phyloP scores from a whole-genome alignment of 2,329 filamentous ascomycete species.

The Coniochaeta sp. region DNA sequence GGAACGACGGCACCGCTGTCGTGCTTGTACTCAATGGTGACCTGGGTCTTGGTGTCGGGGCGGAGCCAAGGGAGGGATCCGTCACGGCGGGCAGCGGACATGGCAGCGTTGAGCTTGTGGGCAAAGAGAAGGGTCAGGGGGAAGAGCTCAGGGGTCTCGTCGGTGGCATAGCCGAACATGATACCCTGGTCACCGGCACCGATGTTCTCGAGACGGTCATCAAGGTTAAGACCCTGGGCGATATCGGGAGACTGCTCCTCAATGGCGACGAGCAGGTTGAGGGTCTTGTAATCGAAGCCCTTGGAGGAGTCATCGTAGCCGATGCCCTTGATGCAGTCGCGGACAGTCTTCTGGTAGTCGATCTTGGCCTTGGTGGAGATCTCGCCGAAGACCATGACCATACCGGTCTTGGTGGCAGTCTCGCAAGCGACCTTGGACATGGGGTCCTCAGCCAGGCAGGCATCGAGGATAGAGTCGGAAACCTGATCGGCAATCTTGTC shows the following conservation, averaged over 20 bases:
- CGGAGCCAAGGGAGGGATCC: slow-evolving; percentile 88
- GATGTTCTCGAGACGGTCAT: slow-evolving; percentile 93
- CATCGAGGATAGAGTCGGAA: slow-evolving; percentile 97
- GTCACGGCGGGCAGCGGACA: slow-evolving; percentile 82
- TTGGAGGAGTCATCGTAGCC: slow-evolving; percentile 96
- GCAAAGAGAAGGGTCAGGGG: slow-evolving; percentile 89
- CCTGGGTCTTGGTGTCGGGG: slow-evolving; percentile 99
- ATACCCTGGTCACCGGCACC: slow-evolving; percentile 99
- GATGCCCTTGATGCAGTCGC: slow-evolving; percentile 93
- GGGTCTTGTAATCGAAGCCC: slow-evolving; percentile 99
- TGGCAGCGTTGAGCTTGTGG: slow-evolving; percentile 94
- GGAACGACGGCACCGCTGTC: slow-evolving; percentile 91
- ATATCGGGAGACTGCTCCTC: slow-evolving; percentile 99
- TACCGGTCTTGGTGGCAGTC: slow-evolving; percentile 98
- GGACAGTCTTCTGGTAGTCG: slow-evolving; percentile 98
- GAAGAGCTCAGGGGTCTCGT: slow-evolving; percentile 96
- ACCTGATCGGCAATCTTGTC: slow-evolving; percentile 99
- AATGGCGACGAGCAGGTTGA: slow-evolving; percentile 96
- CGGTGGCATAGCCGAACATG: slow-evolving; percentile 99
- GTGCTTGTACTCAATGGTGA: slow-evolving; percentile 97
- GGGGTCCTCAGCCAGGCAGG: slow-evolving; percentile 88
- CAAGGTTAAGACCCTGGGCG: slow-evolving; percentile 97
- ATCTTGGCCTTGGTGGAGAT: slow-evolving; percentile 94
- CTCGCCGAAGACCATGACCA: slow-evolving; percentile 99
- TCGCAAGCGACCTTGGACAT: slow-evolving; percentile 99